A percentile compares a stretch with the other conserved stretches of the same genome.
phyloP scores from a whole-genome alignment of 805 yeast species.

The Komagataella mondaviorum region DNA sequence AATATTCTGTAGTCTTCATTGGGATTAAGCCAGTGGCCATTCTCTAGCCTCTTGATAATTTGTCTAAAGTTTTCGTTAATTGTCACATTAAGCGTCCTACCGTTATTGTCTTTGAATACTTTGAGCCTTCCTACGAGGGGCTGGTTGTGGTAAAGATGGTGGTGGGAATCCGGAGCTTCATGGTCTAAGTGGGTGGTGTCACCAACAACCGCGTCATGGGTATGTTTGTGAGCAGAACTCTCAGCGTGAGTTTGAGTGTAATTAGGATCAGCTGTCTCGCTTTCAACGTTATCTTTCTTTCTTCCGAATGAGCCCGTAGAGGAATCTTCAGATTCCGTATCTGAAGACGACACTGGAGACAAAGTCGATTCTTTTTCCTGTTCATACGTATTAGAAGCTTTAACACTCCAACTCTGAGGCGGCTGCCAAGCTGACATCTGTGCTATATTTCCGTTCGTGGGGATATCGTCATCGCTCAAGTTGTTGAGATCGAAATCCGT shows the following conservation, averaged over 20 bases:
- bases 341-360: neutral
- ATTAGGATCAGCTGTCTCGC: neutral
- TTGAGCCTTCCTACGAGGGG: neutral
- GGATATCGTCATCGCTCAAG: neutral
- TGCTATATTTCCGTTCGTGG: neutral
- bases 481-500: neutral
- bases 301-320: neutral
- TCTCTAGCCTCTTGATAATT: neutral
- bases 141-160: neutral
- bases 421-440: neutral
- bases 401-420: neutral
- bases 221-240: neutral
- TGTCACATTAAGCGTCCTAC: neutral
- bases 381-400: neutral
- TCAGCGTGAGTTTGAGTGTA: neutral
- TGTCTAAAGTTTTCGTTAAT: neutral
- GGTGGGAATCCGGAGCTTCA: neutral
- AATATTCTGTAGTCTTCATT: constrained; percentile 67
- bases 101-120: neutral
- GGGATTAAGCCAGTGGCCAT: constrained; percentile 25
- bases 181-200: neutral
- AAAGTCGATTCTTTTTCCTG: neutral
- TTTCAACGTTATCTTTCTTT: neutral
- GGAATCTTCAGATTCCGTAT: neutral
- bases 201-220: neutral